Evolutionary conservation across 495 filamentous ascomycete species (phyloP).

Genomic region (Xylaria castorea): DNA sequence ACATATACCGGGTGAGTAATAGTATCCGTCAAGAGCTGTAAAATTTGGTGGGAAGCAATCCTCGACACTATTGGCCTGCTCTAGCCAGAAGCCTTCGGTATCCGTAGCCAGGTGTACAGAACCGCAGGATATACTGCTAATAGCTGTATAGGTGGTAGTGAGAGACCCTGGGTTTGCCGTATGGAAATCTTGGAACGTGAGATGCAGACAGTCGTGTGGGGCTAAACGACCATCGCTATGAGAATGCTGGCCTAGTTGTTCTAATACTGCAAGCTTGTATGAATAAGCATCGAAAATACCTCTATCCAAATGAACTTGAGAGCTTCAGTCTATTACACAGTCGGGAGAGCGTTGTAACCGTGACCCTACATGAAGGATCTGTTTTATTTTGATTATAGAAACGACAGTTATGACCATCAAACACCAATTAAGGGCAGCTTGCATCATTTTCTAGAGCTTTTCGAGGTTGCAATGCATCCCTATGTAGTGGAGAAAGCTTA

Average conservation of each 20-base stretch:
- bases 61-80: not conserved
- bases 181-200: not conserved
- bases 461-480: not conserved
- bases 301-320: not conserved
- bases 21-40: not conserved
- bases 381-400: not conserved
- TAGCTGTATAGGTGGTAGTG: not conserved
- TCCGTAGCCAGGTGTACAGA: not conserved
- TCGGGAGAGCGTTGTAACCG: not conserved
- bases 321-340: not conserved
- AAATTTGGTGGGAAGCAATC: conserved; percentile 13
- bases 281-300: not conserved
- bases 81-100: not conserved
- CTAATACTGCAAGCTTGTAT: not conserved
- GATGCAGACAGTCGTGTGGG: not conserved
- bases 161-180: not conserved
- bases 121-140: not conserved
- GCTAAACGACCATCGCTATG: not conserved
- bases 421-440: not conserved
- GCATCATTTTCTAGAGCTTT: not conserved
- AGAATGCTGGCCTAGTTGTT: not conserved
- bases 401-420: not conserved
- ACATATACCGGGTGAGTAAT: conserved; percentile 16
- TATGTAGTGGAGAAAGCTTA: not conserved
- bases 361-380: not conserved